Evolutionary conservation across 78 protist species (phyloP), one percentile per base, ranked within the genome.

Genomic region (Isochrysis galbana): DNA sequence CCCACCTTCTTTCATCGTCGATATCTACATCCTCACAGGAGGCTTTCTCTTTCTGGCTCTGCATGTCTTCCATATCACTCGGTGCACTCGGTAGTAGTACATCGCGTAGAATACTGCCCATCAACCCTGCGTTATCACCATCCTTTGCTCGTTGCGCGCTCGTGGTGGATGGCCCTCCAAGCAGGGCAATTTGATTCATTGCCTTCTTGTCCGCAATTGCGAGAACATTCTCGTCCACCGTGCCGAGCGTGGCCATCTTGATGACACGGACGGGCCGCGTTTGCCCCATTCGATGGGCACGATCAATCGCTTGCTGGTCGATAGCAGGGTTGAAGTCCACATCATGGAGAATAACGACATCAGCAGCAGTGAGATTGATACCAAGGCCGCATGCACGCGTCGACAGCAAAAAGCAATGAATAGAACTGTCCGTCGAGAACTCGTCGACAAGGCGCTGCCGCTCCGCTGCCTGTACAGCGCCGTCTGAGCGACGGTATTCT

Each of bases 251-350:
- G 42, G 19, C 47, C 32, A 92, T 32, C 10, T 54, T 90, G 41
- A 47, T 77, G 45, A 69, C 46, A 10, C 4, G 23, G 47, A 92
- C 94, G 39, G 41, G 91, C 47, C 29, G 10, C 34, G 29, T 82
- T 54, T 92, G 94, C 19, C 99, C 99, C 44, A 99, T 99, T 5
- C 99, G 98, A 89, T 99, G 99, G 23, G 98, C 98, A 2, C 99
- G 93, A 91, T 99, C 99, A 96, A 95, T 95, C 5, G 99, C 99
- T 77, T 95, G 96, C 86, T 5, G 93, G 90, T 90, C 92, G 96
- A 97, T 97, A 36, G 98, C 96, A 0, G 99, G 99, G 87, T 98
- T 98, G 98, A 98, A 98, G 77, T 96, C 98, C 19, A 95, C 74
- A 95, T 98, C 99, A 89, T 97, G 97, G 89, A 98, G 97, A 80